phyloP scores from a whole-genome alignment of 2,329 filamentous ascomycete species.

The Aspergillus pseudoviridinutans region DNA sequence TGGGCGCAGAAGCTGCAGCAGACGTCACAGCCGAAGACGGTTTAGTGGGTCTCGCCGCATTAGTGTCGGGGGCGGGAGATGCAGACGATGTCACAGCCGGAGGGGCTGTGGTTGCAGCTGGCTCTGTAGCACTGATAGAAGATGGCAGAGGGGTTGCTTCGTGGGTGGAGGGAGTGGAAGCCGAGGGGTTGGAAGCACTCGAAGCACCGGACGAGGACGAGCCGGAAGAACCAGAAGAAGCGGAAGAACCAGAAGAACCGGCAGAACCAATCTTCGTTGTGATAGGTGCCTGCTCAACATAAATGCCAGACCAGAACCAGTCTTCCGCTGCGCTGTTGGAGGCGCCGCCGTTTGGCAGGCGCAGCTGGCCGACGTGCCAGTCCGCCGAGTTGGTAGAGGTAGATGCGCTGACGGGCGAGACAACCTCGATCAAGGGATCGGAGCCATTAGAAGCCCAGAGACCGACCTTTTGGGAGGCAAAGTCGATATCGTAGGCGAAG shows the following conservation, averaged over 20 bases:
- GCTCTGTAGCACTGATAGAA: background rate
- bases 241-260: background rate
- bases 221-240: background rate
- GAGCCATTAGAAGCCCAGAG: slow-evolving; percentile 68
- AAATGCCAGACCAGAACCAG: slow-evolving; percentile 69
- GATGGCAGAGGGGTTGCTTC: background rate
- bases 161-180: background rate
- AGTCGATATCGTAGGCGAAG: slow-evolving; percentile 70
- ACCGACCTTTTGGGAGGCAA: slow-evolving; percentile 57
- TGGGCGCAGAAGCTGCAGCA: background rate
- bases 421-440: slow-evolving; percentile 54
- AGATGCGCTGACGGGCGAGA: slow-evolving; percentile 56
- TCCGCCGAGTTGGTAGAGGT: slow-evolving; percentile 65
- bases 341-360: slow-evolving; percentile 52
- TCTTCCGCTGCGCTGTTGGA: slow-evolving; percentile 57
- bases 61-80: too few species aligned
- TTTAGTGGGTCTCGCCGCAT: too few species aligned
- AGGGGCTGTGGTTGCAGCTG: background rate
- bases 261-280: background rate
- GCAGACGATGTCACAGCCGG: background rate
- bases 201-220: too few species aligned
- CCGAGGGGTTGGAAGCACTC: background rate
- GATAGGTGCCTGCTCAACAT: slow-evolving; percentile 55
- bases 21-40: too few species aligned
- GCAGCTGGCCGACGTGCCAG: slow-evolving; percentile 68